These are phyloP conservation scores for Diplodia intermedia DNA, from an alignment of 2,329 filamentous ascomycete species.

Conservation along the genomic window DNA sequence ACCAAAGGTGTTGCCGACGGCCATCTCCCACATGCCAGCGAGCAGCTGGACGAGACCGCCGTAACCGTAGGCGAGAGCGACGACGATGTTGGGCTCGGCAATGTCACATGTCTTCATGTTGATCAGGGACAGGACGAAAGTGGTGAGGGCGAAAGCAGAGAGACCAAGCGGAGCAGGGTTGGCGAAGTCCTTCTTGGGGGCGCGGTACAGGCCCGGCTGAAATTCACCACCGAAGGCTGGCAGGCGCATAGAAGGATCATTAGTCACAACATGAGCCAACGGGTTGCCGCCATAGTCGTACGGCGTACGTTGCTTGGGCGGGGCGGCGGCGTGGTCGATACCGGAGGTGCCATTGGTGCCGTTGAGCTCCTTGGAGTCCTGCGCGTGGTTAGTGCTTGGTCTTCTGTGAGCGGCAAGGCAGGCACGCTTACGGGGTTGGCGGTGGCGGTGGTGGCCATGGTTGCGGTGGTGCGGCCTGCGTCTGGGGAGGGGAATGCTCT, in stretches of 20 bases:
- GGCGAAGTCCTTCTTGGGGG: slow-evolving; percentile 52
- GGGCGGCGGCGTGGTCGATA: slow-evolving; percentile 47
- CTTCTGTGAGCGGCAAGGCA: not conserved
- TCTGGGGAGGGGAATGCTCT: slow-evolving; percentile 6
- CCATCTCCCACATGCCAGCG: slow-evolving; percentile 57
- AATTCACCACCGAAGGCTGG: slow-evolving; percentile 60
- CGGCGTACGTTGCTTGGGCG: slow-evolving; percentile 51
- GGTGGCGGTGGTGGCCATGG: slow-evolving; percentile 42
- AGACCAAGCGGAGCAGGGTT: slow-evolving; percentile 65
- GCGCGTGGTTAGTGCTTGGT: slow-evolving; percentile 11
- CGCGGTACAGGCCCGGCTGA: slow-evolving; percentile 61
- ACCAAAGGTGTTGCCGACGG: slow-evolving; percentile 63
- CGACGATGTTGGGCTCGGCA: slow-evolving; percentile 48
- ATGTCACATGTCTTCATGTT: slow-evolving; percentile 49
- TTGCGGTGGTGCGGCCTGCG: not conserved
- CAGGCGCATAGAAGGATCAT: slow-evolving; percentile 55
- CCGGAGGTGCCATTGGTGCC: slow-evolving; percentile 43
- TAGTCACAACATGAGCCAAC: slow-evolving; percentile 58
- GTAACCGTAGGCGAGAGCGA: slow-evolving; percentile 51
- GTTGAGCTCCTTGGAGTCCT: slow-evolving; percentile 35
- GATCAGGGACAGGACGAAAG: slow-evolving; percentile 60
- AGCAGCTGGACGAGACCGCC: slow-evolving; percentile 53
- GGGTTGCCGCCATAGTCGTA: slow-evolving; percentile 62
- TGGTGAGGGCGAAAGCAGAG: slow-evolving; percentile 66
- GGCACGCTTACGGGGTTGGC: slow-evolving; percentile 41